phyloP scores from a whole-genome alignment of 2,329 filamentous ascomycete species.

The Xylariaceae sp. region DNA sequence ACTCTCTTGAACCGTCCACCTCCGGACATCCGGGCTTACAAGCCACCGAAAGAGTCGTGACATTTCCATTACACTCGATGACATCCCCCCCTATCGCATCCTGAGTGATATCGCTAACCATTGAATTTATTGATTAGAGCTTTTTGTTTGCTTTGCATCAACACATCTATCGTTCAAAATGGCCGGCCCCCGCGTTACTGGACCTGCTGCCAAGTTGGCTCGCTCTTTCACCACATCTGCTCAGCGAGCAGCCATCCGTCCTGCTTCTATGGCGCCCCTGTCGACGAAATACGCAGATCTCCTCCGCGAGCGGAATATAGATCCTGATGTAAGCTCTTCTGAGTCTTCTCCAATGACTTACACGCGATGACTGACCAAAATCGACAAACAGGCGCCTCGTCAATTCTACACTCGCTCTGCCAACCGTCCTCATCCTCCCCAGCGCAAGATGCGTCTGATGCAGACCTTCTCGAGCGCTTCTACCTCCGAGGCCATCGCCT shows the following conservation, averaged over 20 bases:
- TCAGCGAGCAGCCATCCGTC: slow-evolving; percentile 27
- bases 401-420: slow-evolving; percentile 34
- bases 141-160: background rate
- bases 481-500: slow-evolving; percentile 26
- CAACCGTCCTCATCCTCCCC: slow-evolving; percentile 33
- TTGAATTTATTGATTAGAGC: background rate
- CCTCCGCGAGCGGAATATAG: slow-evolving; percentile 32
- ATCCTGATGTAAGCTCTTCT: slow-evolving; percentile 27
- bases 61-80: background rate
- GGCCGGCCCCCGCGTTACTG: slow-evolving; percentile 32
- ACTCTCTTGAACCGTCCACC: background rate
- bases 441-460: slow-evolving; percentile 53
- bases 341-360: background rate
- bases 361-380: slow-evolving; percentile 25
- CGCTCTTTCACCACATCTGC: slow-evolving; percentile 32
- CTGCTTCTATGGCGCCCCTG: slow-evolving; percentile 29
- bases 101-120: background rate
- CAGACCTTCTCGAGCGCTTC: slow-evolving; percentile 54
- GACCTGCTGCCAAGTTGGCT: slow-evolving; percentile 29
- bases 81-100: background rate
- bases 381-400: slow-evolving; percentile 26
- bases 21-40: background rate
- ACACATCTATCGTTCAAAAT: slow-evolving; percentile 16
- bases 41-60: background rate
- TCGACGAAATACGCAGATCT: slow-evolving; percentile 35